These are phyloP conservation scores for Phytopythium ostracodes DNA, from an alignment of 352 stramenopile genomes.

Conservation along the genomic window DNA sequence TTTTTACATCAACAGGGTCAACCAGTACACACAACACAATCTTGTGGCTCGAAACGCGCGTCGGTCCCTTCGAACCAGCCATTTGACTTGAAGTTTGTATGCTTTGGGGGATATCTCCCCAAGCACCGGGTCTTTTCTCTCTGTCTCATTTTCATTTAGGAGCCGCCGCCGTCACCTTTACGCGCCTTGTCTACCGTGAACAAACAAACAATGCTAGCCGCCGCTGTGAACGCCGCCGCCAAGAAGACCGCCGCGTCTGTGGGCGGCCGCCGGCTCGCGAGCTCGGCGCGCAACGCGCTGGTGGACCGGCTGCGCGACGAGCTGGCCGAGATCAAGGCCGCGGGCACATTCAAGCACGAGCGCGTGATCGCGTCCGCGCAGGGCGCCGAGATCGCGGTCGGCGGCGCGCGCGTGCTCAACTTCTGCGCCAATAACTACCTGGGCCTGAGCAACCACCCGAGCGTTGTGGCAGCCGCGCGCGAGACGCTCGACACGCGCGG, in stretches of 20 bases:
- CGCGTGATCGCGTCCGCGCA: slow-evolving; percentile 90
- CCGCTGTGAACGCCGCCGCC: slow-evolving; percentile 2
- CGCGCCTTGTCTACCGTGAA: no score
- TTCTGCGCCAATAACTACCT: slow-evolving; percentile 96
- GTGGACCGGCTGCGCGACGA: slow-evolving; percentile 75
- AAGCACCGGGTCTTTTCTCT: not conserved
- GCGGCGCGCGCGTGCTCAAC: slow-evolving; percentile 82
- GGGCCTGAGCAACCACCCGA: slow-evolving; percentile 86
- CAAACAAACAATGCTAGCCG: slow-evolving; percentile 18
- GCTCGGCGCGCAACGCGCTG: slow-evolving; percentile 47
- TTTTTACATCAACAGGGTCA: no score
- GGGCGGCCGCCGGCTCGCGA: not conserved
- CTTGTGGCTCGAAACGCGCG: slow-evolving; percentile 1
- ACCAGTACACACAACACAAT: slow-evolving; percentile 6
- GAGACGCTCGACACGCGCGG: slow-evolving; percentile 79
- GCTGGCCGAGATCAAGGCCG: slow-evolving; percentile 62
- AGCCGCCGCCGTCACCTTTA: not conserved
- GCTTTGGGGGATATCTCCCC: not conserved
- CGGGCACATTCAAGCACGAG: slow-evolving; percentile 86
- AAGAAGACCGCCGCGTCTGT: slow-evolving; percentile 10
- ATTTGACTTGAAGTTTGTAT: slow-evolving; percentile 10
- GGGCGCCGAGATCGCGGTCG: slow-evolving; percentile 70
- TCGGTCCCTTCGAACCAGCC: no score
- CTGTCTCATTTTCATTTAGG: slow-evolving; percentile 8
- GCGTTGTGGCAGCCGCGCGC: slow-evolving; percentile 82